phyloP scores from a whole-genome alignment of 2,329 filamentous ascomycete genomes.

The Stemphylium lycopersici region DNA sequence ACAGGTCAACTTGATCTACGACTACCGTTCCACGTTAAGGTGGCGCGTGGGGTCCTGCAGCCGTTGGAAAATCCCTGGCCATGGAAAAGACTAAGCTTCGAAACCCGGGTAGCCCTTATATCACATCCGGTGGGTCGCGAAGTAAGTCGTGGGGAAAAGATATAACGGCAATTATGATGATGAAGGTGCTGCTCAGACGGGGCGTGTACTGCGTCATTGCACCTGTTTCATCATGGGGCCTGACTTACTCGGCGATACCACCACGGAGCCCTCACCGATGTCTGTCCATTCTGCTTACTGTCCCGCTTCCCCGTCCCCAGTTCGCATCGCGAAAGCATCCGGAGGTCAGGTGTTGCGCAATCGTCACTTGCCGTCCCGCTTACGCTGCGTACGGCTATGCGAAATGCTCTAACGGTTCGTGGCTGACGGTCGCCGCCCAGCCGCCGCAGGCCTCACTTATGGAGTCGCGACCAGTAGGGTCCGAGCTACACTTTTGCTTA shows the following conservation, averaged over 20 bases:
- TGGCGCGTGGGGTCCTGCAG: conserved; percentile 35
- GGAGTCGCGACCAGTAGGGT: neutral
- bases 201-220: conserved; percentile 7
- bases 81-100: conserved; percentile 30
- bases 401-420: conserved; percentile 15
- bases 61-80: conserved; percentile 30
- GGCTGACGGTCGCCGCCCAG: conserved; percentile 1
- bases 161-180: conserved; percentile 3
- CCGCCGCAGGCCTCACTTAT: conserved; percentile 1
- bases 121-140: conserved; percentile 18
- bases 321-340: conserved; percentile 13
- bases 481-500: neutral
- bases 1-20: conserved; percentile 40
- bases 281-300: conserved; percentile 12
- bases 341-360: conserved; percentile 24
- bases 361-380: conserved; percentile 17
- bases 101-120: conserved; percentile 14
- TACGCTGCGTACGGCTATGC: conserved; percentile 14
- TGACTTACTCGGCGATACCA: conserved; percentile 15
- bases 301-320: conserved; percentile 26
- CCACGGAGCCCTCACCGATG: conserved; percentile 15
- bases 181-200: conserved; percentile 1
- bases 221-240: conserved; percentile 10
- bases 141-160: conserved; percentile 17
- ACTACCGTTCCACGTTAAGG: conserved; percentile 39